Base-by-base conservation (phyloP, 495 filamentous ascomycete species). In the Chaetomium fimeti region DNA sequence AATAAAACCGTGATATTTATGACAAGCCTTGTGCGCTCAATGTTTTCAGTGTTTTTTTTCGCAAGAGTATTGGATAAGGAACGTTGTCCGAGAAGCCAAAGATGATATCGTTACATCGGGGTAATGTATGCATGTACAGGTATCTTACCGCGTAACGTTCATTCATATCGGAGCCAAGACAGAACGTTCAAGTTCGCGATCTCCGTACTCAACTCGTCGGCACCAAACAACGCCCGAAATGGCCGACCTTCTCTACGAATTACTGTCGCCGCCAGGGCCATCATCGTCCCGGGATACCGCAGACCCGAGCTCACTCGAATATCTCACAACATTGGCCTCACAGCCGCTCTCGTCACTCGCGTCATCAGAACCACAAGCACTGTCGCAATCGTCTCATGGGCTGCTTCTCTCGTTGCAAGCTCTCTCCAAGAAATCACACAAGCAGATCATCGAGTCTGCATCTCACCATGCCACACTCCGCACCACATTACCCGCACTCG, bases 361-460 rank as follows among this genome's bases (percentile, higher is more conserved):
- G 36, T 82, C 85, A 42, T 85, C 84, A 36, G 95, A 99, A 70
- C 88, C 88, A 9, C 87, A 92, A 61, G 89, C 90, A 0, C 83
- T 98, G 49, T 76, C 87, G 1, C 91, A 97, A 68, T 83, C 89
- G 52, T 87, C 88, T 8, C 91, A 97, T 65, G 89, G 89, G 0
- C 86, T 89, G n/a, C 83, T 91, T 13, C 84, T 94, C 38, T 95
- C 92, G 13, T 83, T 98, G 2, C 94, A 99, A 71, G 84, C 87
- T 0, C 84, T 98, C 57, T 93, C 92, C 32, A 92, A 94, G 65
- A 90, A 91, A 65, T 97, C 94, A n/a, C 89, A 98, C 72, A 89
- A 90, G 69, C 79, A 90, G 45, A 87, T 98, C 64, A 91, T 98
- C 67, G 81, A 84, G 42, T 94, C 93, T 16, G 85, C 92, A 24